Base-by-base conservation (phyloP, 1,139 yeast genomes). In the Diutina rugosa region DNA sequence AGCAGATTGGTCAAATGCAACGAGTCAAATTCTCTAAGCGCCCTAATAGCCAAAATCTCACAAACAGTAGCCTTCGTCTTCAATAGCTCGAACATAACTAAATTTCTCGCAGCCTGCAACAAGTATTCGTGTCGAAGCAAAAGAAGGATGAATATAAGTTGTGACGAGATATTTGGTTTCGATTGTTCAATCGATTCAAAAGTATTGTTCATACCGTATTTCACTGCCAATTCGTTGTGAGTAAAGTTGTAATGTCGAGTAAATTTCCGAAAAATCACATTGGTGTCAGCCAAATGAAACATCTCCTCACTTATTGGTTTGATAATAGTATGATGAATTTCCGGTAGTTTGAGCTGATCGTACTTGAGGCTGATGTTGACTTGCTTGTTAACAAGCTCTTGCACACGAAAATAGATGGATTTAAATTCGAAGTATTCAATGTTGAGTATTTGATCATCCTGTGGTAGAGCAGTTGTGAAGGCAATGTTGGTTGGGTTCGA, bases 291-390 rank as follows among this genome's bases (percentile, higher is more conserved):
- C 49, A 66, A 56, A 12, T 66, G 69, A 12, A 72, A 60, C 14
- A 73, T 67, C 56, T 65, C 66, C 45, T 67, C 63, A 3, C 77
- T 72, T 29, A 82, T 65, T 0, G 87, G 86, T 60, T 78, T 75
- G 53, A 81, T 72, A 49, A 81, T 65, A 3, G 81, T 72, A 28
- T 80, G 64, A 57, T 79, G 74, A 46, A 78, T 74, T 63, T 79
- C 85, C 1, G 84, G 85, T 2, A 81, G 69, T 58, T 76, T 76
- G 58, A 81, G 68, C 64, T 80, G 85, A 60, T 81, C 85, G 64
- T 79, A 79, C 57, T 78, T 80, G 59, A 82, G 69, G 57, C 78
- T 73, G 30, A 80, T 65, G 51, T 71, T 76, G 18, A 82, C 80
- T 55, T 73, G 69, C 41, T 72, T 69, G 61, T 74, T 73, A 51